Evolutionary conservation across 2,329 filamentous ascomycete genomes (phyloP), one percentile per base, ranked within the genome.

Genomic region (Xylariaceae sp.): DNA sequence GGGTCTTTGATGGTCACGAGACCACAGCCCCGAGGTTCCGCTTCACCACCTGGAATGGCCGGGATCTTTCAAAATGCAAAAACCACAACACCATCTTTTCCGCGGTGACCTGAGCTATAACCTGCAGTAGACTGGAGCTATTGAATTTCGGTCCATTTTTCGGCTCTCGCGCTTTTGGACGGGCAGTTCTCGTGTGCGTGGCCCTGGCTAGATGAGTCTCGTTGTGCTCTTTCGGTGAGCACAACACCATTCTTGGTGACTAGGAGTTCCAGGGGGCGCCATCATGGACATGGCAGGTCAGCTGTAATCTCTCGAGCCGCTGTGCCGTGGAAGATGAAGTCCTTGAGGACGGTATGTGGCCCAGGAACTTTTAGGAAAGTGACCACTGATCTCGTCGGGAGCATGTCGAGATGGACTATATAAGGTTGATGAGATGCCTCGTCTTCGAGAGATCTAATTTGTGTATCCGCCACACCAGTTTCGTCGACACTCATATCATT

Each of bases 1-100:
- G 23, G 45, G 23, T n/a, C 15, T 16, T 13, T 18, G 27, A 44
- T 20, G 33, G 13, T 37, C 51, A 51, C 51, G 51, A 49, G 47
- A 55, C 46, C 33, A 35, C 37, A 40, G 47, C 42, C 55, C 44
- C 23, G 23, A 32, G 20, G 32, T n/a, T 15, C 21, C 18, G 16
- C 30, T 23, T 20, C 49, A 44, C 26, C 15, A 15, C 23, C 33
- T 32, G 36, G 21, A 26, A n/a, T 48, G 26, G 32, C 35, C 29
- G 45, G 54, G 50, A 27, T 45, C 27, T 37, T 27, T 23, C 45
- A 37, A 20, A 29, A 33, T 43, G 21, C 15, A n/a, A 36, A 18
- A 42, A 15, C 30, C 33, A n/a, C 26, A 43, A 46, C 30, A 37
- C 29, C 21, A 13, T 9, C 21, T 32, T 21, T 39, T n/a, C 15